These are phyloP conservation scores for Sphagnum fallax DNA, from an alignment of 228 moss, liverwort and hornwort species.

Conservation along the genomic window DNA sequence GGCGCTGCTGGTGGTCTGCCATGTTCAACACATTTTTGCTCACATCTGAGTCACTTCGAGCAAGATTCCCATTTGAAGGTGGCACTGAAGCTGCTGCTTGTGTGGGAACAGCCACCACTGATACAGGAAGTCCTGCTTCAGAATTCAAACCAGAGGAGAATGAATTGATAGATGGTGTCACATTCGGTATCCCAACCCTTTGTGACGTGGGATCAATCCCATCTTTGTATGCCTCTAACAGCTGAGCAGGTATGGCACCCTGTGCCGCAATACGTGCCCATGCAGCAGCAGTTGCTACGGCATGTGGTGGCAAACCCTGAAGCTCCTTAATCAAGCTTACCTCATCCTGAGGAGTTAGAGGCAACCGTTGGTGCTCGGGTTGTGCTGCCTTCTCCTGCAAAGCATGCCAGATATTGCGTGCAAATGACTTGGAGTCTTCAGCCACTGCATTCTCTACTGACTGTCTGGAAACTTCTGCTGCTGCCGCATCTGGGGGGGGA, in stretches of 20 bases:
- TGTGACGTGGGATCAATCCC: constrained; percentile 26
- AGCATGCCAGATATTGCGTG: constrained; percentile 59
- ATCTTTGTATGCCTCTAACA: constrained; percentile 59
- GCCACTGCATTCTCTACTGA: constrained; percentile 36
- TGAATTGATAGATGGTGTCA: constrained; percentile 23
- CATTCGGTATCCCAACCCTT: constrained; percentile 15
- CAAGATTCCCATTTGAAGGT: constrained; percentile 2
- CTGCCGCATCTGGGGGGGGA: constrained; percentile 10
- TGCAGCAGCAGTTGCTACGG: constrained; percentile 46
- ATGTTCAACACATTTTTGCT: constrained; percentile 33
- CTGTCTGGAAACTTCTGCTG: constrained; percentile 24
- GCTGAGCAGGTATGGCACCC: constrained; percentile 50
- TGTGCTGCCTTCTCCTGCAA: constrained; percentile 56
- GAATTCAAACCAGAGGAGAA: constrained; percentile 15
- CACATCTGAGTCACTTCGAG: constrained; percentile 43
- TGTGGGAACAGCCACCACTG: constrained; percentile 9
- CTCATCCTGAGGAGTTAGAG: constrained; percentile 52
- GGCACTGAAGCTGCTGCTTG: constrained; percentile 17
- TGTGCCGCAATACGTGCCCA: constrained; percentile 53
- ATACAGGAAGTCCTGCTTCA: constrained; percentile 16
- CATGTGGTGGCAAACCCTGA: constrained; percentile 48
- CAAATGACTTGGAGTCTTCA: constrained; percentile 57
- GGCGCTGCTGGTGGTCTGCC: constrained; percentile 36
- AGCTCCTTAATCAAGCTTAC: constrained; percentile 59
- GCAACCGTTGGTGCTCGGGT: constrained; percentile 46